phyloP scores from a whole-genome alignment of 1,284 basidiomycete species.

The Xerocomus cyaneibrunnescens region DNA sequence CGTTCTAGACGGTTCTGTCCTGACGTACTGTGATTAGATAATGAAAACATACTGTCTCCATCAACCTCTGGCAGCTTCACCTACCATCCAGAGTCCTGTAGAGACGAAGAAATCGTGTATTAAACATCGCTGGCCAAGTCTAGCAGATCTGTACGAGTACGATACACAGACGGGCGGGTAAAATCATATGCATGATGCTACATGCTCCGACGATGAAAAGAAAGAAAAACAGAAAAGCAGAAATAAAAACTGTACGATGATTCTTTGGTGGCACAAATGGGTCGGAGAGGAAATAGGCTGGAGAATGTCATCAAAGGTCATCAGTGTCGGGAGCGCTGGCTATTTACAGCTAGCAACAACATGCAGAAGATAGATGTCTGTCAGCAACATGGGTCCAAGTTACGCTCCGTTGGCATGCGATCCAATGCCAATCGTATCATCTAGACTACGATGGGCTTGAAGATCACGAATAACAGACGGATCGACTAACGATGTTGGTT shows the following conservation, averaged over 20 bases:
- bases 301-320: conserved; percentile 33
- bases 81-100: not conserved
- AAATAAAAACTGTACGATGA: conserved; percentile 13
- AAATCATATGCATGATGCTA: conserved; percentile 31
- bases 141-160: conserved; percentile 30
- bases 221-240: conserved; percentile 4
- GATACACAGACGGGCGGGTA: conserved; percentile 19
- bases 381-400: conserved; percentile 14
- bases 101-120: conserved; percentile 11
- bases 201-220: conserved; percentile 21
- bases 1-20: conserved; percentile 38
- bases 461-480: conserved; percentile 86
- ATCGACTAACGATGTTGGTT: conserved; percentile 57
- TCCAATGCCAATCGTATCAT: conserved; percentile 47
- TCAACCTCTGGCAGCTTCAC: not conserved
- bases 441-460: conserved; percentile 82
- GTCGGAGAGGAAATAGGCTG: conserved; percentile 21
- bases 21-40: conserved; percentile 37
- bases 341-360: conserved; percentile 30
- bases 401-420: conserved; percentile 35
- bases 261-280: conserved; percentile 23
- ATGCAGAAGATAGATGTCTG: conserved; percentile 17
- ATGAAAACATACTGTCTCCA: conserved; percentile 21
- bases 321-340: conserved; percentile 20
- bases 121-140: conserved; percentile 24